Base-by-base conservation (phyloP, 352 stramenopile genomes). In the Globisporangium splendens region DNA sequence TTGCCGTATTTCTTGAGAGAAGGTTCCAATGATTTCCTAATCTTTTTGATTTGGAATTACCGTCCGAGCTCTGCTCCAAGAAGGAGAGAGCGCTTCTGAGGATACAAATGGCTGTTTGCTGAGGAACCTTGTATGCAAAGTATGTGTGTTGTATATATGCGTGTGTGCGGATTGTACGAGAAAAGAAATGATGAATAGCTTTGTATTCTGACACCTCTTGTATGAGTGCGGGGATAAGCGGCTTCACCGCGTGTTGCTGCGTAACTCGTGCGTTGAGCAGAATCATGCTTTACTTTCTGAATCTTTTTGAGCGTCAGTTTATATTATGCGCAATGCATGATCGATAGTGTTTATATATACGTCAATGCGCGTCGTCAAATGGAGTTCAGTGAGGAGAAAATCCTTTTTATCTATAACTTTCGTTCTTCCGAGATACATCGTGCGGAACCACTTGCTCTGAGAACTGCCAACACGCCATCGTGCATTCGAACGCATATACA, bases 201-300 rank as follows among this genome's bases (percentile, higher is more conserved):
- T 80, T 73, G 77, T 79, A 85, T 89, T 91, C 83, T 93, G 83
- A 93, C 83, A 93, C 83, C 83, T 93, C 83, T 93, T 93, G 83
- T 93, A 91, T 93, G 83, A 93, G 83, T 88, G 75, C 69, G 63
- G 55, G 58, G 68, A 65, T 62, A 75, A 69, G 68, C 48, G 68
- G 54, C 69, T 59, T 61, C 78, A 91, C 78, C 76, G 77, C 77
- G 78, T 88, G 81, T 50, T 38, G 67, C 75, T 68, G 53, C 44
- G 64, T 70, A 57, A 55, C 41, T 58, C 50, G 65, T 66, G 75
- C 79, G 79, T 69, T 91, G 82, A 91, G 82, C 82, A 91, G 77
- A 89, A 82, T 73, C 57, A 91, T 79, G 82, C 79, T 89, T 70
- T 63, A n/a, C 51, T 57, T 81, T 84, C 72, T 88, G 74, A 86